These are phyloP conservation scores for Carallia brachiata DNA, from an alignment of 345 rosid species.

Conservation along the genomic window DNA sequence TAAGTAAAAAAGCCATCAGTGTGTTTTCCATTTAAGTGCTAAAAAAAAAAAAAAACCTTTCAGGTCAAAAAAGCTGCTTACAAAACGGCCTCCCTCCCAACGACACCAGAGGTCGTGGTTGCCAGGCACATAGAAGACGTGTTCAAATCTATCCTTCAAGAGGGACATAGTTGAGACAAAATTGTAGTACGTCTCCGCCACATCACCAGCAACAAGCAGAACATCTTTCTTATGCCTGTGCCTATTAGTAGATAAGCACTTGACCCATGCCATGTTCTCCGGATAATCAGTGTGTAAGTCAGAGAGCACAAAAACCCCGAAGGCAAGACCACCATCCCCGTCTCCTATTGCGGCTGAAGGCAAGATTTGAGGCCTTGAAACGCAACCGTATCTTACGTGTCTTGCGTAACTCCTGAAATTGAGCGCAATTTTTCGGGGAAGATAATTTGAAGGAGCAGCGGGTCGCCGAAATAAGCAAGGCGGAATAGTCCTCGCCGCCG, in stretches of 20 bases:
- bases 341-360: constrained; percentile 11
- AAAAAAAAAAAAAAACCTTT: not conserved
- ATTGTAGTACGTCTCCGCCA: constrained; percentile 48
- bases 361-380: constrained; percentile 30
- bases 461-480: no score
- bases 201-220: constrained; percentile 66
- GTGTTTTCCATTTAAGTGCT: not conserved
- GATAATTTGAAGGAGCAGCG: no score
- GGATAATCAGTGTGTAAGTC: constrained; percentile 64
- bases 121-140: constrained; percentile 58
- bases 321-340: constrained; percentile 17
- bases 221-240: constrained; percentile 33
- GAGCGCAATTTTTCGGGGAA: not conserved
- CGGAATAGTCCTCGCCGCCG: no score
- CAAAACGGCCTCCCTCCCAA: constrained; percentile 29
- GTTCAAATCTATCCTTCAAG: constrained; percentile 50
- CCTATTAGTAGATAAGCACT: constrained; percentile 35
- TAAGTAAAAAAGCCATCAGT: no score
- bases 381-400: constrained; percentile 16
- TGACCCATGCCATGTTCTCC: constrained; percentile 60
- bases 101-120: constrained; percentile 75
- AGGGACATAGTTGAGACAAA: constrained; percentile 54
- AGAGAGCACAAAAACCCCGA: constrained; percentile 52
- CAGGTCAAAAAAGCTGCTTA: constrained; percentile 18
- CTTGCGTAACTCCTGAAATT: constrained; percentile 8